Evolutionary conservation across 1,284 basidiomycete species (phyloP), one percentile per base, ranked within the genome.

Genomic region (Puccinia novopanici): DNA sequence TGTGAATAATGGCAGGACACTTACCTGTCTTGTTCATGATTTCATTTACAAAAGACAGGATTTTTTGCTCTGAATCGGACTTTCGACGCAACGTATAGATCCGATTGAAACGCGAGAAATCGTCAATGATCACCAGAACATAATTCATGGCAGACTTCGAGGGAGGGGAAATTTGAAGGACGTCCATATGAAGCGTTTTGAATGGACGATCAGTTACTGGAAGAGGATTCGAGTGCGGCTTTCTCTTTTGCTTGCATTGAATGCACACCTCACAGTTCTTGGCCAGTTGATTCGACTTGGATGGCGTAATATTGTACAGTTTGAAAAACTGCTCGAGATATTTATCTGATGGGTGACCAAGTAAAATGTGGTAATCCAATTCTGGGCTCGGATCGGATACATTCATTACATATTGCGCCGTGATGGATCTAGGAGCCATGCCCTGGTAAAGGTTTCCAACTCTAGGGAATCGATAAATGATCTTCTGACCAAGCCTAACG

Each of bases 81-180:
- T 50, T 70, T 71, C 50, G 10, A 15, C 52, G 30, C 9, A 71
- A 10, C 0, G 17, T 8, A 5, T 48, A 71, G 8, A 71, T 71
- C 30, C 27, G 5, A 37, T 71, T 71, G 27, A 71, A 71, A 9
- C 45, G 13, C 5, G 45, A 71, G 37, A 10, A 50, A 34, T 71
- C 50, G 17, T 50, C 22, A 52, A 71, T 52, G 0, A 71, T 71
- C 6, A 71, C 40, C 40, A 70, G 27, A n/a, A 70, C 24, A 50
- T 70, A 70, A 2, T 15, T 15, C 1, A n/a, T 2, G 1, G 13
- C 22, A 5, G 3, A 13, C 30, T 67, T 67, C 4, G 27, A 22
- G 15, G 15, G 13, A 15, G 63, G 63, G 30, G 22, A 37, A 45
- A 67, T 37, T 40, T 67, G 34, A 3, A 67, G 59, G 27, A 63